These are phyloP conservation scores for Neonectria punicea DNA, from an alignment of 2,329 filamentous ascomycete species.

Conservation along the genomic window DNA sequence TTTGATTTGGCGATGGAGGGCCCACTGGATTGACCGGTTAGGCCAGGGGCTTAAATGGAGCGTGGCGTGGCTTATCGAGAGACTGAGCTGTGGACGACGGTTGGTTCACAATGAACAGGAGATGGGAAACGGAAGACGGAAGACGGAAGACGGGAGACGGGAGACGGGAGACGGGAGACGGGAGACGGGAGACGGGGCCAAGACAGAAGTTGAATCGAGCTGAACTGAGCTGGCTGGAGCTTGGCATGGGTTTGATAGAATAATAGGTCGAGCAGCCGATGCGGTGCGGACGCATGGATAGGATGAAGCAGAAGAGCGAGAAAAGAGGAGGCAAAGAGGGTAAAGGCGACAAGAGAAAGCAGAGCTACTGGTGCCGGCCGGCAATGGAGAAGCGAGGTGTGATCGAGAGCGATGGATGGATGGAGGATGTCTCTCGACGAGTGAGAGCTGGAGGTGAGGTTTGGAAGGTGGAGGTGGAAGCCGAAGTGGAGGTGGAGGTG, in stretches of 20 bases:
- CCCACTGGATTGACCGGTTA: constrained; percentile 27
- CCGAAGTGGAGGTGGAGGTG: constrained; percentile 6
- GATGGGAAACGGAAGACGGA: not conserved
- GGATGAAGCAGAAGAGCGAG: constrained; percentile 6
- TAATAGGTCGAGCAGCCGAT: constrained; percentile 21
- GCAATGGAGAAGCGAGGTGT: constrained; percentile 12
- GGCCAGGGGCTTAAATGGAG: constrained; percentile 20
- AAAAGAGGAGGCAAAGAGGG: constrained; percentile 12
- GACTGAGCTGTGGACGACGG: constrained; percentile 11
- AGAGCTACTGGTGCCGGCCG: constrained; percentile 22
- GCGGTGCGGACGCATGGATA: constrained; percentile 15
- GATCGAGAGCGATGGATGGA: constrained; percentile 13
- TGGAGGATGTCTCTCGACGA: constrained; percentile 12
- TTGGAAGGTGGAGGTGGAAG: constrained; percentile 10
- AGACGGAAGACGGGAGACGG: not conserved
- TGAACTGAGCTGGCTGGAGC: constrained; percentile 4
- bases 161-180: not conserved
- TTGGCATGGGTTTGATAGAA: constrained; percentile 14
- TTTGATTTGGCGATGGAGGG: constrained; percentile 33
- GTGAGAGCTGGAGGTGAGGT: constrained; percentile 4
- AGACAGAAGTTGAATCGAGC: not conserved
- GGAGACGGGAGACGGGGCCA: not conserved
- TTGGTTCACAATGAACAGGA: constrained; percentile 15
- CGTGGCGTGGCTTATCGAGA: constrained; percentile 22
- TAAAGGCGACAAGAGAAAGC: not conserved